phyloP scores from a whole-genome alignment of 495 filamentous ascomycete species.

The Darksidea phi region DNA sequence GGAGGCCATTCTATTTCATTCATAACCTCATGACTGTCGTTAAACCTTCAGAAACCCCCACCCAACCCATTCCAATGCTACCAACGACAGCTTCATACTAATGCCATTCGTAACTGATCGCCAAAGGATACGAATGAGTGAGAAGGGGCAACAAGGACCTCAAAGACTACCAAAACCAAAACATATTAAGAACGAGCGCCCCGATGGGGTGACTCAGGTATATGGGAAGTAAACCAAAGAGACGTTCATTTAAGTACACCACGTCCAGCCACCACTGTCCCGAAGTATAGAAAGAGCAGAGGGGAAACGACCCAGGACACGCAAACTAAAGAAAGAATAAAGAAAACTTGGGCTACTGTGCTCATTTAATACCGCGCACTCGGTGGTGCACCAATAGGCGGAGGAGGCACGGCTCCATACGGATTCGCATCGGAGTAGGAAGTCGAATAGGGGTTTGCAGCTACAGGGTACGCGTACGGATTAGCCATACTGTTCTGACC shows the following conservation, averaged over 20 bases:
- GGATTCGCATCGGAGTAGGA: conserved; percentile 40
- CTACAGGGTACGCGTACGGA: conserved; percentile 37
- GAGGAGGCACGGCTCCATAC: conserved; percentile 39
- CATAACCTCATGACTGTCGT: conserved; percentile 6
- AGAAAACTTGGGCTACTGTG: not conserved
- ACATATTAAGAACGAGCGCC: too few relatives aligned
- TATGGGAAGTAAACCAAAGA: too few relatives aligned
- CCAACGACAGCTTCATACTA: too few relatives aligned
- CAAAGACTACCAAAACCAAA: too few relatives aligned
- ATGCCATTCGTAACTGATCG: too few relatives aligned
- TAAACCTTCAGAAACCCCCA: not conserved
- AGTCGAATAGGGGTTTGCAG: conserved; percentile 28
- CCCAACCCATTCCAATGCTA: not conserved
- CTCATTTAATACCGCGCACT: conserved; percentile 33
- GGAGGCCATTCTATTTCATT: conserved; percentile 6
- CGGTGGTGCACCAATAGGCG: conserved; percentile 38
- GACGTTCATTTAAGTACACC: too few relatives aligned
- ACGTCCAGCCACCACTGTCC: too few relatives aligned
- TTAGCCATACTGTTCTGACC: conserved; percentile 27
- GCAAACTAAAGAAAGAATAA: conserved; percentile 8
- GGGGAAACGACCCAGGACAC: too few relatives aligned
- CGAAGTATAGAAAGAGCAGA: too few relatives aligned
- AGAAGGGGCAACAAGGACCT: too few relatives aligned
- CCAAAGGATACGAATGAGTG: too few relatives aligned
- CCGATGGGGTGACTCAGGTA: too few relatives aligned